Conservation (phyloP, 257 asterid species). For the Solanum tarijense region DNA sequence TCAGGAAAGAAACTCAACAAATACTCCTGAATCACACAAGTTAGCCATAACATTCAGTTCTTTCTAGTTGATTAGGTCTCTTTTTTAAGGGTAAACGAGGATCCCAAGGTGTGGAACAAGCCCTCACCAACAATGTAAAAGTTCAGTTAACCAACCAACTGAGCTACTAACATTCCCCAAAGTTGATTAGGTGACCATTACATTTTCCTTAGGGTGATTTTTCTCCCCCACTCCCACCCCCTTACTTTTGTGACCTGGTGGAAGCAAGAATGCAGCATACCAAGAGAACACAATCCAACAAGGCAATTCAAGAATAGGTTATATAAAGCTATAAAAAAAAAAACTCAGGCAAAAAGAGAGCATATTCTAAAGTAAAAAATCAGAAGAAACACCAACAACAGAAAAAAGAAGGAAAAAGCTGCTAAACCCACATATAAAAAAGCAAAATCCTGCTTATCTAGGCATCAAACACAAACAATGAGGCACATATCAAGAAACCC, state of each 20-base stretch:
- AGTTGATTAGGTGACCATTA: background rate
- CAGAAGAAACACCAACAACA: background rate
- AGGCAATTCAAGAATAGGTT: background rate
- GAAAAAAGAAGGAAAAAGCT: conserved; percentile 5
- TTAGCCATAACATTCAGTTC: background rate
- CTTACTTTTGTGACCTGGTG: background rate
- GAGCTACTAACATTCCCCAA: background rate
- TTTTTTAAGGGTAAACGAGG: background rate
- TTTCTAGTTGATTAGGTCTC: background rate
- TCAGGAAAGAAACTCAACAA: background rate
- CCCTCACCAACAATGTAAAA: background rate
- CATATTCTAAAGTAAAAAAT: background rate
- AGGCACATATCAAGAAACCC: conserved; percentile 4
- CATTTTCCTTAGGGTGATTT: background rate
- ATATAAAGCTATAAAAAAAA: background rate
- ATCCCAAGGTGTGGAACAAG: background rate
- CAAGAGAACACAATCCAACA: conserved; percentile 1
- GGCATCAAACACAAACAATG: background rate
- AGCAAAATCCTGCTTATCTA: background rate
- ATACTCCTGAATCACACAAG: background rate
- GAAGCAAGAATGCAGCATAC: background rate
- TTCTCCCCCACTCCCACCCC: background rate
- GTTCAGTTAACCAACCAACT: background rate
- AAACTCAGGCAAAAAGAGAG: background rate
- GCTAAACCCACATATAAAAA: background rate